These are phyloP conservation scores for Alternaria sp. DNA, from an alignment of 2,329 filamentous ascomycete species.

Conservation along the genomic window DNA sequence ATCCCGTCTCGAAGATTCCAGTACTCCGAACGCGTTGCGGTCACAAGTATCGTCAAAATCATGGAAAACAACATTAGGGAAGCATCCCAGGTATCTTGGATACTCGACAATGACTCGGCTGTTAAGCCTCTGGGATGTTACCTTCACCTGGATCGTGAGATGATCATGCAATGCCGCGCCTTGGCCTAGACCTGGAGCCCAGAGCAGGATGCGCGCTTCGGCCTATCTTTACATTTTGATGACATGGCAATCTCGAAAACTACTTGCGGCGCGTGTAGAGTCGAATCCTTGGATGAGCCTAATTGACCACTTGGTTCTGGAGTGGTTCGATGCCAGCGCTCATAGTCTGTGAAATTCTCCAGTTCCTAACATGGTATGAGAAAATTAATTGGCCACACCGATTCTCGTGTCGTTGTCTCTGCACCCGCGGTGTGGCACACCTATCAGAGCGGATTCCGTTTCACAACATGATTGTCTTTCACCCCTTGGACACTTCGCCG, in stretches of 20 bases:
- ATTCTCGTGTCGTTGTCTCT: not conserved
- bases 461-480: conserved; percentile 8
- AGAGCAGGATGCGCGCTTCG: conserved; percentile 16
- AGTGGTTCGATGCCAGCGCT: conserved; percentile 1
- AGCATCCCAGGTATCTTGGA: not conserved
- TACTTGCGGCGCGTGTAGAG: conserved; percentile 3
- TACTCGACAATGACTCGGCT: not conserved
- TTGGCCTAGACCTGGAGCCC: conserved; percentile 25
- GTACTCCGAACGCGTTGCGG: no score
- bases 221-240: conserved; percentile 13
- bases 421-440: not conserved
- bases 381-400: not conserved
- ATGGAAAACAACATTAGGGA: not conserved
- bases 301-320: conserved; percentile 1
- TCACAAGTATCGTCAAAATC: not conserved
- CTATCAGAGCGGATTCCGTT: conserved; percentile 9
- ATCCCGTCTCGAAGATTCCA: not conserved
- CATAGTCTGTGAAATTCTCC: not conserved
- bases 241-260: conserved; percentile 6
- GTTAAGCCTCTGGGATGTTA: not conserved
- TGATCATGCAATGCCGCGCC: conserved; percentile 25
- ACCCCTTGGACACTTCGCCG: conserved; percentile 3
- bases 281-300: not conserved
- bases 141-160: conserved; percentile 9
- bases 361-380: not conserved